phyloP scores from a whole-genome alignment of 2,329 filamentous ascomycete species.

The Bipolaris gigantea region DNA sequence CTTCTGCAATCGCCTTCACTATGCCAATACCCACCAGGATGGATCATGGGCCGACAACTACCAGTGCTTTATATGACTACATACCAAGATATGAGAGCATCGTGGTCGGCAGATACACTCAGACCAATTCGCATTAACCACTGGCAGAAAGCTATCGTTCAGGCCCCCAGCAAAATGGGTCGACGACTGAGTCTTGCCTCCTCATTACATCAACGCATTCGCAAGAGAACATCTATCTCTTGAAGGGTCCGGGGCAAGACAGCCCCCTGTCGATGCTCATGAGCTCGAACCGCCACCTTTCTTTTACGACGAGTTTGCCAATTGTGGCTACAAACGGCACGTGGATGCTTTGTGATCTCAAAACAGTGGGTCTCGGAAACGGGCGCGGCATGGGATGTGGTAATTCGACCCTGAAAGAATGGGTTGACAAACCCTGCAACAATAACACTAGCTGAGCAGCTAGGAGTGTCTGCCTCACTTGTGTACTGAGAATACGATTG shows the following conservation, averaged over 20 bases:
- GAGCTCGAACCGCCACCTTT: background rate
- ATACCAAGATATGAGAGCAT: too few relatives aligned
- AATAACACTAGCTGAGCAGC: background rate
- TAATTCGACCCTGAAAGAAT: background rate
- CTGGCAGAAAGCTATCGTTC: background rate
- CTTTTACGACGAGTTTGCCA: background rate
- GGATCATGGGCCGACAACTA: too few relatives aligned
- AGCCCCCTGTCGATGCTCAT: background rate
- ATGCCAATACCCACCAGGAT: background rate
- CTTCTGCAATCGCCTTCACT: background rate
- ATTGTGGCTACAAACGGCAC: background rate
- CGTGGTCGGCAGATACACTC: background rate
- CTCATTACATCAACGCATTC: background rate
- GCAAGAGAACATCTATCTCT: background rate
- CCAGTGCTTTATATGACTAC: background rate
- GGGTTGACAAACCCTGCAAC: background rate
- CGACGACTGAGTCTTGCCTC: background rate
- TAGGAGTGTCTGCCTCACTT: background rate
- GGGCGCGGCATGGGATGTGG: background rate
- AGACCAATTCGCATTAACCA: background rate
- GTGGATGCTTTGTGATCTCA: background rate
- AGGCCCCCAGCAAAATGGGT: background rate
- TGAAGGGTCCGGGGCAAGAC: background rate
- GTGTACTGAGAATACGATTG: background rate
- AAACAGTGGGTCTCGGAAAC: background rate